Conservation (phyloP, 768 basidiomycete genomes). For the Hemileccinum rubropunctum region DNA sequence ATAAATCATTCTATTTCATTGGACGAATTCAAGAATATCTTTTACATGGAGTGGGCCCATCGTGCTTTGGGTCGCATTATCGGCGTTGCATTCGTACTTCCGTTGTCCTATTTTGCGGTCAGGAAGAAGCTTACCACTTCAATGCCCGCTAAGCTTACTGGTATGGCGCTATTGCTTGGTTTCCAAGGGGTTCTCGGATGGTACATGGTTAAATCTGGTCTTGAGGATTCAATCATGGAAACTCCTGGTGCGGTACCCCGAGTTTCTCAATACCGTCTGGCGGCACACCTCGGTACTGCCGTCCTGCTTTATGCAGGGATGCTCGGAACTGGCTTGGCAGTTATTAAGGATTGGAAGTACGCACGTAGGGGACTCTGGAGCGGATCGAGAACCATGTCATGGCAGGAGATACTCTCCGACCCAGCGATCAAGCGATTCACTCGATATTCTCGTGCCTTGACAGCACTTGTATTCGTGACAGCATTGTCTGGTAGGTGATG, state of each 20-base stretch:
- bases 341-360: constrained; percentile 78
- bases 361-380: constrained; percentile 57
- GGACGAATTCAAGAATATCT: constrained; percentile 93
- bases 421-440: constrained; percentile 59
- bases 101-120: constrained; percentile 75
- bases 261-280: constrained; percentile 95
- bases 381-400: constrained; percentile 43
- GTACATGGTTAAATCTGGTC: constrained; percentile 99
- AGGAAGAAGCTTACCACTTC: constrained; percentile 65
- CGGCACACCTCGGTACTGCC: constrained; percentile 91
- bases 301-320: constrained; percentile 92
- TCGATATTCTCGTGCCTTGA: constrained; percentile 55
- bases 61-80: constrained; percentile 88
- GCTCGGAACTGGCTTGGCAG: constrained; percentile 74
- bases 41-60: constrained; percentile 98
- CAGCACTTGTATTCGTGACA: constrained; percentile 83
- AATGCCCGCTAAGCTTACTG: constrained; percentile 62
- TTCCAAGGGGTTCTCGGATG: constrained; percentile 92
- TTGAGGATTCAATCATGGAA: constrained; percentile 78
- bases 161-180: constrained; percentile 79
- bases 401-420: constrained; percentile 50
- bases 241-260: constrained; percentile 86
- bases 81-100: constrained; percentile 79
- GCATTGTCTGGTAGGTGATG: constrained; percentile 76
- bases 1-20: constrained; percentile 86